Conservation (phyloP, 352 stramenopile genomes). For the Globisporangium apiculatum region DNA sequence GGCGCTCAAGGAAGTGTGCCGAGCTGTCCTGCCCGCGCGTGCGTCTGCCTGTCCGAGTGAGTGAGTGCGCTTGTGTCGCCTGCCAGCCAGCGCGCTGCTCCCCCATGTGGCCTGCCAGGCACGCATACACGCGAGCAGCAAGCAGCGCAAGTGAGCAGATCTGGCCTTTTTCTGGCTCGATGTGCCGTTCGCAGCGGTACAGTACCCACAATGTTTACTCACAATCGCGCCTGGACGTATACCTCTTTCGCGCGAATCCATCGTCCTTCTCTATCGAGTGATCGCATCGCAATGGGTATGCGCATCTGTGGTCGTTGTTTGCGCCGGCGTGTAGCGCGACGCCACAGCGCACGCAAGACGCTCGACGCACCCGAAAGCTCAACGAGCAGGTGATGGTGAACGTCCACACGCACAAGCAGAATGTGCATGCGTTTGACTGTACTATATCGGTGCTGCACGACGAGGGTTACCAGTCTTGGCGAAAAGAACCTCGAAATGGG, state of each 20-base stretch:
- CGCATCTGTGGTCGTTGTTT: no score
- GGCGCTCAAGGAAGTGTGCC: not conserved
- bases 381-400: no score
- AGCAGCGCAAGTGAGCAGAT: not conserved
- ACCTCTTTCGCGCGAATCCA: not conserved
- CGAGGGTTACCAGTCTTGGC: no score
- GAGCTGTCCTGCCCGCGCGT: not conserved
- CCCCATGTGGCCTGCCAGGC: not conserved
- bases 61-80: not conserved
- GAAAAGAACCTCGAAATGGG: no score
- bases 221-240: not conserved
- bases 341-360: no score
- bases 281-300: no score
- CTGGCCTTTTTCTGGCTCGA: not conserved
- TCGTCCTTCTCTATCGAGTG: not conserved
- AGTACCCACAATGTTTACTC: not conserved
- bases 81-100: not conserved
- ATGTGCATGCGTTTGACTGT: no score
- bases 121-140: conserved; percentile 3
- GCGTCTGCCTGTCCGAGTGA: not conserved
- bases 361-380: no score
- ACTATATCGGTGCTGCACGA: no score
- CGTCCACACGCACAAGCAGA: no score
- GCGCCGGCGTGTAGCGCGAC: no score
- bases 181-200: not conserved